phyloP scores from a whole-genome alignment of 345 rosid species.

The Lenwebbia sp. region DNA sequence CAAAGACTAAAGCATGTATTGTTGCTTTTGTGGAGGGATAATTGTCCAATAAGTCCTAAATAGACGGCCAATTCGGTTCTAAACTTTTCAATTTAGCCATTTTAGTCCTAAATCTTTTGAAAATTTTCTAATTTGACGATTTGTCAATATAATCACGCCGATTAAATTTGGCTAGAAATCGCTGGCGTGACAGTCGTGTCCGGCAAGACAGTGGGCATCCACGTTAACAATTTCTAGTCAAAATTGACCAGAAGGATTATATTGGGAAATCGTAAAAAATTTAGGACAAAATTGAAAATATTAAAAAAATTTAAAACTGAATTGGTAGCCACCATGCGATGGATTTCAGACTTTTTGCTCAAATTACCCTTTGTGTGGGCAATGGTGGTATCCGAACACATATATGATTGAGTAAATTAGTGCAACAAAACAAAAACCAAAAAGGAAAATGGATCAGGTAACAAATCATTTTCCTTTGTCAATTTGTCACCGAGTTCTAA shows the following conservation, averaged over 20 bases:
- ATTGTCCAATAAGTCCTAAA: not conserved
- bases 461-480: too few relatives aligned
- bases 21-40: not conserved
- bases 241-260: not conserved
- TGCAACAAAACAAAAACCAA: not conserved
- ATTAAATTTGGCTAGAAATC: not conserved
- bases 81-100: not conserved
- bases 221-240: fast-evolving
- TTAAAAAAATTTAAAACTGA: not conserved
- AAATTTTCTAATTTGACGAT: too few relatives aligned
- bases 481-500: too few relatives aligned
- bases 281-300: fast-evolving
- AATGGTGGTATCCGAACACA: not conserved
- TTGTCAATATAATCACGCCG: too few relatives aligned
- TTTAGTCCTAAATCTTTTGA: fast-evolving
- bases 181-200: too few relatives aligned
- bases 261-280: not conserved
- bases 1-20: not conserved
- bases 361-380: not conserved
- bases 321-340: fast-evolving
- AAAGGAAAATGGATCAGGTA: too few relatives aligned
- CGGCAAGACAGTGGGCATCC: fast-evolving
- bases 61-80: not conserved
- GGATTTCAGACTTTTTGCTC: not conserved
- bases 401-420: not conserved